phyloP scores from a whole-genome alignment of 108 stramenopile genomes.

The Cyclotella kingstonii region DNA sequence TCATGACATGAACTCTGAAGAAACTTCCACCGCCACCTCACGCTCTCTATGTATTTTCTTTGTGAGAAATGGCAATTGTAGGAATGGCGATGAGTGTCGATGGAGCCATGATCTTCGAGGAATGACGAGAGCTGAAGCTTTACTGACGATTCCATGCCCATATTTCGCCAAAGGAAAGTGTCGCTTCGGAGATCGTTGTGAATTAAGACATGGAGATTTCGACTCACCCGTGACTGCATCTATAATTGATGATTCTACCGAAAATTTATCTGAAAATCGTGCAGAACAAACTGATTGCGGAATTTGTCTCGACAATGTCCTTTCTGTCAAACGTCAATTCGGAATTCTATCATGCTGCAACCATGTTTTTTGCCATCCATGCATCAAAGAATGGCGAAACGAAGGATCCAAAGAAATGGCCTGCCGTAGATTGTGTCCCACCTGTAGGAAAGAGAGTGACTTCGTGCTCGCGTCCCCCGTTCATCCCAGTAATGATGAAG shows the following conservation, averaged over 20 bases:
- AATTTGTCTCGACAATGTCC: slow-evolving; percentile 49
- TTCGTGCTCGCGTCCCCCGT: slow-evolving; percentile 43
- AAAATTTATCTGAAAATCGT: background rate
- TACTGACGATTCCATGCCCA: slow-evolving; percentile 35
- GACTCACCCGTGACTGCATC: background rate
- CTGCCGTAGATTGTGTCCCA: slow-evolving; percentile 48
- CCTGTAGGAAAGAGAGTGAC: slow-evolving; percentile 47
- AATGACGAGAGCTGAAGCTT: slow-evolving; percentile 30
- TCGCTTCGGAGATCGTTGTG: slow-evolving; percentile 40
- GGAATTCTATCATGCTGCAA: slow-evolving; percentile 51
- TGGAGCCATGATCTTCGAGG: slow-evolving; percentile 40
- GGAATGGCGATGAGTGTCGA: slow-evolving; percentile 37
- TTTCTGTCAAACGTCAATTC: slow-evolving; percentile 13
- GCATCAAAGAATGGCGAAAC: slow-evolving; percentile 57
- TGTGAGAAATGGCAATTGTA: slow-evolving; percentile 38
- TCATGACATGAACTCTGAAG: background rate
- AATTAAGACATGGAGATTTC: slow-evolving; percentile 9
- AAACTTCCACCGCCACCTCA: background rate
- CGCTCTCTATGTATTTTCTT: slow-evolving; percentile 49
- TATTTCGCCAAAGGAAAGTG: slow-evolving; percentile 33
- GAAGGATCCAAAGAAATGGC: slow-evolving; percentile 22
- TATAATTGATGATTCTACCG: slow-evolving; percentile 2
- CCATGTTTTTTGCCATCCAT: slow-evolving; percentile 49
- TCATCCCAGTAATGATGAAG: slow-evolving; percentile 22
- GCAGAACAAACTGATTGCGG: slow-evolving; percentile 34